Evolutionary conservation across 2,329 filamentous ascomycete genomes (phyloP).

Genomic region (Mycosphaerelloides madeirae): DNA sequence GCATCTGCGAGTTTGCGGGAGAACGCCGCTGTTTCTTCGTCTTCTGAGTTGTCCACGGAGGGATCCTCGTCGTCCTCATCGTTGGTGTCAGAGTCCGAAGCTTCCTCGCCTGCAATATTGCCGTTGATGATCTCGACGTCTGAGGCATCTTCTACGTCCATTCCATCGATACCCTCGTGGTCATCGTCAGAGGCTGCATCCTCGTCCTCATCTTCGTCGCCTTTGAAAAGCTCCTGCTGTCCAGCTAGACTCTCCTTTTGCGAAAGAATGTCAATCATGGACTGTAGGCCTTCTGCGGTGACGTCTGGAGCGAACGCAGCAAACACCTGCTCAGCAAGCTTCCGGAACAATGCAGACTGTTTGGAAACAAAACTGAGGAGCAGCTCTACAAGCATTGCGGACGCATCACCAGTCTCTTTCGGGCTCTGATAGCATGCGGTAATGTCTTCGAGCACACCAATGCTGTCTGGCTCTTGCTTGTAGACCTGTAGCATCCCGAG

Average conservation of each 20-base stretch:
- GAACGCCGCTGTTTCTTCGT: constrained; percentile 56
- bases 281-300: constrained; percentile 66
- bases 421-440: constrained; percentile 65
- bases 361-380: constrained; percentile 85
- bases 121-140: constrained; percentile 34
- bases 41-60: constrained; percentile 21
- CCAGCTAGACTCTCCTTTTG: constrained; percentile 78
- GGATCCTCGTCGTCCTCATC: constrained; percentile 25
- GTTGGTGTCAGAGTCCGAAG: constrained; percentile 21
- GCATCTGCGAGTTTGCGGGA: constrained; percentile 74
- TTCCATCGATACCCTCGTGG: constrained; percentile 21
- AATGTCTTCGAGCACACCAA: constrained; percentile 78
- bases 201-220: constrained; percentile 34
- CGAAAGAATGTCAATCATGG: constrained; percentile 63
- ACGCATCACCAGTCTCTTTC: constrained; percentile 43
- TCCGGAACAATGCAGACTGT: constrained; percentile 76
- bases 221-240: constrained; percentile 79
- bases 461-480: constrained; percentile 79
- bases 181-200: constrained; percentile 23
- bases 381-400: constrained; percentile 78
- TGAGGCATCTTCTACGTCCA: constrained; percentile 33
- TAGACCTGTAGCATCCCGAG: constrained; percentile 84
- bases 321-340: constrained; percentile 85
- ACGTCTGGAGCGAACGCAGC: constrained; percentile 72
- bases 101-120: constrained; percentile 21